Evolutionary conservation across 441 rosid genomes (phyloP).

Genomic region (Croton laevigatus): DNA sequence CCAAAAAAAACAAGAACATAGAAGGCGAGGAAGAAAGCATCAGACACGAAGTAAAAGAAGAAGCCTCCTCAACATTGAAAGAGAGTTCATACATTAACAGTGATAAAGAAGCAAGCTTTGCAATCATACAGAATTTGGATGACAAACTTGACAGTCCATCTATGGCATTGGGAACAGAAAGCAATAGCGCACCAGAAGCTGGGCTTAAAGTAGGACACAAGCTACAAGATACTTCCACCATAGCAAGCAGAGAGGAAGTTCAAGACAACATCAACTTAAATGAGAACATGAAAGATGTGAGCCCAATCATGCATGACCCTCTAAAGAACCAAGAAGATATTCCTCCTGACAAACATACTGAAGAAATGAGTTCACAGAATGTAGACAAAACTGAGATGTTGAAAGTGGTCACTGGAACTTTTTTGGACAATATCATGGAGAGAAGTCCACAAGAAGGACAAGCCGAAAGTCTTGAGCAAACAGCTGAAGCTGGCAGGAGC

Average conservation of each 20-base stretch:
- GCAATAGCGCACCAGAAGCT: slow-evolving; percentile 15
- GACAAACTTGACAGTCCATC: slow-evolving; percentile 24
- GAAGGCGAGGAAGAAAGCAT: slow-evolving; percentile 23
- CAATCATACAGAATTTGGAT: slow-evolving; percentile 15
- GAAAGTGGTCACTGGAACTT: slow-evolving; percentile 15
- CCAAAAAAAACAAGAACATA: slow-evolving; percentile 17
- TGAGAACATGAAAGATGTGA: slow-evolving; percentile 12
- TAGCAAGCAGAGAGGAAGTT: slow-evolving; percentile 12
- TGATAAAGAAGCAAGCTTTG: slow-evolving; percentile 17
- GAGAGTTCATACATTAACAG: slow-evolving; percentile 27
- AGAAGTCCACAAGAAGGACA: slow-evolving; percentile 18
- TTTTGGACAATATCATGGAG: slow-evolving; percentile 16
- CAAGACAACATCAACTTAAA: slow-evolving; percentile 20
- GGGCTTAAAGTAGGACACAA: slow-evolving; percentile 18
- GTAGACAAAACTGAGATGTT: slow-evolving; percentile 21
- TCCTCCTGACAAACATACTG: slow-evolving; percentile 14
- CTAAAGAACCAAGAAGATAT: slow-evolving; percentile 8
- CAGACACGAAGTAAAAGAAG: slow-evolving; percentile 4
- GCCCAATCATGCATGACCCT: slow-evolving; percentile 11
- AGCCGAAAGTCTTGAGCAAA: slow-evolving; percentile 17
- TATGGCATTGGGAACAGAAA: slow-evolving; percentile 18
- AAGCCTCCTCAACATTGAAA: slow-evolving; percentile 14
- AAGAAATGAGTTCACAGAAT: slow-evolving; percentile 21
- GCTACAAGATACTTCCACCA: slow-evolving; percentile 22
- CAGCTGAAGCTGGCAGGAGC: slow-evolving; percentile 13